Conservation (phyloP, 23 red algal genomes). For the Agarophyton chilense region DNA sequence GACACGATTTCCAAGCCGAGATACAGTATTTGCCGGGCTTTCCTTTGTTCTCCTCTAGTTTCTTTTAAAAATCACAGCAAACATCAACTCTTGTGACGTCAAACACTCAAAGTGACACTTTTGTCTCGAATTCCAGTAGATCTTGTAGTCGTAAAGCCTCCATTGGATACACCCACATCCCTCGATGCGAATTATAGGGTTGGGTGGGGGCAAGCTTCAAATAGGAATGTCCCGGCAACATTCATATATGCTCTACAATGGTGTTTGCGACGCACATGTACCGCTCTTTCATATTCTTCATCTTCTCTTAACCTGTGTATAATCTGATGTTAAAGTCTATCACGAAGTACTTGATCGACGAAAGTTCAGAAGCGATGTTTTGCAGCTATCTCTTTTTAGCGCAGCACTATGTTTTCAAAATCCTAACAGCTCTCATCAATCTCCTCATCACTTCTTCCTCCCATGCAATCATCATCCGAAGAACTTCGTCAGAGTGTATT, state of each 20-base stretch:
- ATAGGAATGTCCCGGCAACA: background rate
- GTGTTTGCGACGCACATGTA: background rate
- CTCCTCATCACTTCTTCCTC: background rate
- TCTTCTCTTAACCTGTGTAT: background rate
- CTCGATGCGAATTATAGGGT: background rate
- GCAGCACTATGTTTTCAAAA: background rate
- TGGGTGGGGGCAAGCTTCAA: background rate
- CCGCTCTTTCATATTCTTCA: background rate
- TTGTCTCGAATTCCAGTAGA: background rate
- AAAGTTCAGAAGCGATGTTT: background rate
- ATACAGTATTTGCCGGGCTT: background rate
- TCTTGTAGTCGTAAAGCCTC: background rate
- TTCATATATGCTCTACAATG: background rate
- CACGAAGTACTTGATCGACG: background rate
- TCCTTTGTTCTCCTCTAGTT: background rate
- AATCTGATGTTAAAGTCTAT: background rate
- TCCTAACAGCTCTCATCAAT: background rate
- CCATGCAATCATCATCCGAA: background rate
- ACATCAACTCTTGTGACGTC: background rate
- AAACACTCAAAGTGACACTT: background rate
- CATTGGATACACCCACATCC: background rate
- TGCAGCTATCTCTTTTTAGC: slow-evolving; percentile 4
- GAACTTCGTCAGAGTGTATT: background rate
- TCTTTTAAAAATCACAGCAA: background rate
- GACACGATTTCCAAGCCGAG: background rate